A percentile compares a stretch with the other conserved stretches of the same genome.
These are phyloP conservation scores for Candida sithepensis DNA, from an alignment of 805 yeast species.

Conservation along the genomic window DNA sequence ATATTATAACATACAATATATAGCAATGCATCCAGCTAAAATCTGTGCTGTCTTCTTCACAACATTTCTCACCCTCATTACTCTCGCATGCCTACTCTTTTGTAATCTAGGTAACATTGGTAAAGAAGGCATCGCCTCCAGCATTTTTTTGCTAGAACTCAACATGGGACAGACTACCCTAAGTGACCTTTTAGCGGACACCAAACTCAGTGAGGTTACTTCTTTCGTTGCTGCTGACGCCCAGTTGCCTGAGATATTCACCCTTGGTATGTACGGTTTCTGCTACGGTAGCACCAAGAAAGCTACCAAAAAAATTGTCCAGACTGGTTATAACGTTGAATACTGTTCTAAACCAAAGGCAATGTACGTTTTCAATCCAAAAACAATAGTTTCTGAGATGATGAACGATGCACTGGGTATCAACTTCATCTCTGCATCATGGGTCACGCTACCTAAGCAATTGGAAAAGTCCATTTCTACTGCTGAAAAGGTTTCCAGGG, in stretches of 20 bases:
- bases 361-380: too few relatives aligned
- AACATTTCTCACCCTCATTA: neutral
- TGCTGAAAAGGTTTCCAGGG: too few relatives aligned
- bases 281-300: slow-evolving; percentile 40
- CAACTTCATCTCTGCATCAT: too few relatives aligned
- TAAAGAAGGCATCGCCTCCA: neutral
- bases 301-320: slow-evolving; percentile 1
- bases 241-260: slow-evolving; percentile 45
- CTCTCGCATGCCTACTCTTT: neutral
- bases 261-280: slow-evolving; percentile 63
- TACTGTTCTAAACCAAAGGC: too few relatives aligned
- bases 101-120: neutral
- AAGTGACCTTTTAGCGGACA: neutral
- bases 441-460: too few relatives aligned
- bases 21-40: neutral
- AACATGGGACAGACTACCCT: neutral
- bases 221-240: too few relatives aligned
- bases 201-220: neutral
- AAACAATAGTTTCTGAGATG: too few relatives aligned
- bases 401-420: too few relatives aligned
- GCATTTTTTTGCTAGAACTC: neutral
- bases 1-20: neutral
- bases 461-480: too few relatives aligned
- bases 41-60: neutral
- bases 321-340: too few relatives aligned